phyloP scores from a whole-genome alignment of 345 rosid species.

The Alliaria petiolata region DNA sequence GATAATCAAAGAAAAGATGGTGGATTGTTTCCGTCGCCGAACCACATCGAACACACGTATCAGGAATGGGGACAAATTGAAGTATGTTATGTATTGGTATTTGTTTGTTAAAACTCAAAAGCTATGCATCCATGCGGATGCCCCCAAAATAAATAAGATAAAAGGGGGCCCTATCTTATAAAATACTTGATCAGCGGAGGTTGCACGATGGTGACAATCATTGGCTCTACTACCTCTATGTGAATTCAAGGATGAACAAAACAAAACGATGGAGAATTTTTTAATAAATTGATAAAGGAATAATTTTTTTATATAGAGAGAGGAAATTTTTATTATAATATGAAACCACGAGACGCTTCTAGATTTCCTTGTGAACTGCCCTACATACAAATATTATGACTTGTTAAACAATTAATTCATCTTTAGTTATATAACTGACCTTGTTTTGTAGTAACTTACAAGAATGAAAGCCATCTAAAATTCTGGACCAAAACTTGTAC shows the following conservation, averaged over 20 bases:
- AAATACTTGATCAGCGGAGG: slow-evolving; percentile 13
- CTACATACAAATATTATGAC: slow-evolving; percentile 32
- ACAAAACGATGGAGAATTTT: neutral
- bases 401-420: neutral
- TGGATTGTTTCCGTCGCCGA: no score
- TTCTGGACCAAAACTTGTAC: no score
- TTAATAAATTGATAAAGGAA: neutral
- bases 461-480: neutral
- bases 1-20: no score
- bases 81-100: neutral
- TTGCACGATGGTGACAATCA: slow-evolving; percentile 32
- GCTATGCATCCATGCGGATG: slow-evolving; percentile 11
- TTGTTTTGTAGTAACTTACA: neutral
- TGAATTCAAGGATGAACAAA: slow-evolving; percentile 26
- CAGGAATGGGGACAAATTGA: no score
- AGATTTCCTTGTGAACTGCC: slow-evolving; percentile 60
- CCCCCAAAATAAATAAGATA: neutral
- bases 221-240: slow-evolving; percentile 35
- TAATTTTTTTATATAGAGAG: neutral
- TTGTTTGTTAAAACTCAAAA: neutral
- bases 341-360: slow-evolving; percentile 32
- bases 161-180: slow-evolving; percentile 6
- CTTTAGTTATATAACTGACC: slow-evolving; percentile 1
- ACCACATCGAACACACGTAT: no score
- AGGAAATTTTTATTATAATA: slow-evolving; percentile 15